Percentiles rank a stretch among this genome's conserved stretches.
phyloP scores from a whole-genome alignment of 306 rosid species.

The Morella rubra region DNA sequence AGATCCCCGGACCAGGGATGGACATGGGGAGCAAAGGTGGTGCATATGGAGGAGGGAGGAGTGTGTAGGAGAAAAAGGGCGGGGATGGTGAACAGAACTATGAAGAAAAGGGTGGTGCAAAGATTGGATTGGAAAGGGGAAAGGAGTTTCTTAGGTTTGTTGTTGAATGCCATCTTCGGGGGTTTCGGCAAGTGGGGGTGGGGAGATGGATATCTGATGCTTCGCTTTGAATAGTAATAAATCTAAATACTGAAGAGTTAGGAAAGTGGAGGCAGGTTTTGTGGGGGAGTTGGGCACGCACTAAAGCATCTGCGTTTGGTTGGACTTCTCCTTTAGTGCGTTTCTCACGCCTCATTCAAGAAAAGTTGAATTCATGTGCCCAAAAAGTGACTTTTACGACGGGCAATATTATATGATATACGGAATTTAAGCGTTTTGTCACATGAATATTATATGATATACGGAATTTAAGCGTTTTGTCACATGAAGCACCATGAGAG shows the following conservation, averaged over 20 bases:
- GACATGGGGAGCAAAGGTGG: constrained; percentile 31
- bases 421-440: background rate
- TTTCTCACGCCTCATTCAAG: constrained; percentile 50
- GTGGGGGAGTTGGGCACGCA: constrained; percentile 46
- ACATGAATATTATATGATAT: background rate
- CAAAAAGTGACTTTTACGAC: background rate
- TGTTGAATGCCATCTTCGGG: constrained; percentile 61
- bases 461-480: background rate
- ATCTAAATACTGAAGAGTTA: background rate
- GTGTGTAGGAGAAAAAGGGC: constrained; percentile 62
- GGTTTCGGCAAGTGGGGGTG: background rate
- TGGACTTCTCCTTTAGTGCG: constrained; percentile 41
- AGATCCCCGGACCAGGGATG: constrained; percentile 79
- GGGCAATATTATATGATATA: background rate
- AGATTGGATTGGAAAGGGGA: constrained; percentile 48
- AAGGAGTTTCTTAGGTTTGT: constrained; percentile 47
- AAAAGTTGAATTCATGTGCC: constrained; percentile 41
- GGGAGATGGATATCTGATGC: constrained; percentile 15
- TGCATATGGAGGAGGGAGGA: constrained; percentile 59
- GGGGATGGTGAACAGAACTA: constrained; percentile 74
- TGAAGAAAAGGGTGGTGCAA: constrained; percentile 67
- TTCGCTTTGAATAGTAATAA: constrained; percentile 20
- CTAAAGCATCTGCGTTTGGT: constrained; percentile 43
- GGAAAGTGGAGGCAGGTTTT: constrained; percentile 23
- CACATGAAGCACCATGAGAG: background rate